These are phyloP conservation scores for Endothia cerciana DNA, from an alignment of 2,329 filamentous ascomycete species.

Conservation along the genomic window DNA sequence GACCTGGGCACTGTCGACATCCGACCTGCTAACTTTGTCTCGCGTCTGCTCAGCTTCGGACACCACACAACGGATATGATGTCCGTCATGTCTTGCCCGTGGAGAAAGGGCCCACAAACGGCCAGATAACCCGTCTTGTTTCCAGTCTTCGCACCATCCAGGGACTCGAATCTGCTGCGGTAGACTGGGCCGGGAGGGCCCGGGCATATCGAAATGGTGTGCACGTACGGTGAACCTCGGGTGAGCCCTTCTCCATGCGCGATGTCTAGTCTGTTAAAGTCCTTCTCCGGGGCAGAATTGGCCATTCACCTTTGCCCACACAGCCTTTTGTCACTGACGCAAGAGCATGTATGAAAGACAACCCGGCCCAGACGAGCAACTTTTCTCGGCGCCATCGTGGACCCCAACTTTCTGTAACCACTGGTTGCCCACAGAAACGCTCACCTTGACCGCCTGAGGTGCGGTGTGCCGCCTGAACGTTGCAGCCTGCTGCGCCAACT, in stretches of 20 bases:
- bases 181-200: too few species aligned
- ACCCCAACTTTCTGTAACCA: neutral
- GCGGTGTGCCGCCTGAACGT: neutral
- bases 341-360: neutral
- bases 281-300: neutral
- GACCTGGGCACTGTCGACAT: neutral
- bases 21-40: neutral
- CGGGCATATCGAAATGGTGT: too few species aligned
- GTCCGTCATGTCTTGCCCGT: neutral
- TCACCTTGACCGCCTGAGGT: neutral
- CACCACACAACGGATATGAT: neutral
- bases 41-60: neutral
- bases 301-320: neutral
- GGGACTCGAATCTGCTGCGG: neutral
- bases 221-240: too few species aligned
- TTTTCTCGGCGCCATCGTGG: neutral
- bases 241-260: too few species aligned
- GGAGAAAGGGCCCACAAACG: neutral
- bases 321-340: neutral
- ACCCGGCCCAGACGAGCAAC: neutral
- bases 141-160: neutral
- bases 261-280: too few species aligned
- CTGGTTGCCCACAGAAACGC: neutral
- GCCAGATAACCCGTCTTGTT: neutral
- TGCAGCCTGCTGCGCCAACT: neutral